phyloP scores from a whole-genome alignment of 306 rosid genomes.

The Hylodesmum podocarpum region DNA sequence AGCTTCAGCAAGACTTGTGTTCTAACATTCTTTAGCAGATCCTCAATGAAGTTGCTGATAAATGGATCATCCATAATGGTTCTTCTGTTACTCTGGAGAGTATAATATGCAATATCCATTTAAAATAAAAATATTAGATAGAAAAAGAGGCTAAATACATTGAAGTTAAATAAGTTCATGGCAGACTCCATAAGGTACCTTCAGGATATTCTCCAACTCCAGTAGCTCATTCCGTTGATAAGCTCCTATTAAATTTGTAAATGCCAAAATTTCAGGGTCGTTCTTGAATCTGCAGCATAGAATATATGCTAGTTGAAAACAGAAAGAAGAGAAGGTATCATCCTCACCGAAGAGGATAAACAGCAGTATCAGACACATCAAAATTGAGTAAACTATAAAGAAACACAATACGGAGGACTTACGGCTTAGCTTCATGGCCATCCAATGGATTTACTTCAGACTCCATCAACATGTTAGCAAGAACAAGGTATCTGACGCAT shows the following conservation, averaged over 20 bases:
- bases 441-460: no score
- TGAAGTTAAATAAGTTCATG: background rate
- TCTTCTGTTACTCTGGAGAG: slow-evolving; percentile 67
- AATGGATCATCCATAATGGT: slow-evolving; percentile 95
- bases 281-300: no score
- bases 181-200: background rate
- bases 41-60: slow-evolving; percentile 91
- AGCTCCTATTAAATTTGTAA: no score
- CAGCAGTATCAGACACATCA: background rate
- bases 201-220: no score
- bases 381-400: background rate
- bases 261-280: no score
- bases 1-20: slow-evolving; percentile 94
- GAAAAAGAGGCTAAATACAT: background rate
- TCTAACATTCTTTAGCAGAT: slow-evolving; percentile 88
- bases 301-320: no score
- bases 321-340: background rate
- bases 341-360: background rate
- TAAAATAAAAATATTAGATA: background rate
- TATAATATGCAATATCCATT: slow-evolving; percentile 3
- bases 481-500: no score
- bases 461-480: no score
- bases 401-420: background rate
- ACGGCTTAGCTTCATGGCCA: no score
- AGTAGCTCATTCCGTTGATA: no score